Evolutionary conservation across 2,329 filamentous ascomycete species (phyloP).

Genomic region (Camillea tinctor): DNA sequence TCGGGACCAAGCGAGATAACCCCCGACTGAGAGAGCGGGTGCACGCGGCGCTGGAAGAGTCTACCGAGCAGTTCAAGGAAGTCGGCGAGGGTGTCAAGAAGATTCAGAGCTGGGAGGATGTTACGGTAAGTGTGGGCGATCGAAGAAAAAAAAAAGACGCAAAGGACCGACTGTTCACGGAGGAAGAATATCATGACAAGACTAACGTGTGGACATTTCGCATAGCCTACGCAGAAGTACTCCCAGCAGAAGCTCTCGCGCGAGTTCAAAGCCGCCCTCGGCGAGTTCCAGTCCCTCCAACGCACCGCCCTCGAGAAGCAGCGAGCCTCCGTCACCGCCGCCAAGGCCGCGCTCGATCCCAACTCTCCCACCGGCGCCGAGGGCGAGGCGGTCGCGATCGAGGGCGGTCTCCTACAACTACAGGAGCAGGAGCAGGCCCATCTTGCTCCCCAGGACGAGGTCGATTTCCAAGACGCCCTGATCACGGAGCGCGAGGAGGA

Average conservation of each 20-base stretch:
- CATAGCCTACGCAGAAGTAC: constrained; percentile 89
- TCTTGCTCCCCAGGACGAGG: constrained; percentile 86
- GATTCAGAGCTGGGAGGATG: constrained; percentile 81
- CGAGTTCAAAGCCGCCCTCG: constrained; percentile 85
- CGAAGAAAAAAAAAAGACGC: no score
- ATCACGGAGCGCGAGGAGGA: constrained; percentile 96
- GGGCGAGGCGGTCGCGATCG: constrained; percentile 20
- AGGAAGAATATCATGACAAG: not conserved
- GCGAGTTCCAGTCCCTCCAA: constrained; percentile 92
- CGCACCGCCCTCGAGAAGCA: constrained; percentile 89
- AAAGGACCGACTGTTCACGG: not conserved
- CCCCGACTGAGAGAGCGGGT: constrained; percentile 88
- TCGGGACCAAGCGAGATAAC: constrained; percentile 90
- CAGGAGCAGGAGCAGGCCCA: constrained; percentile 72
- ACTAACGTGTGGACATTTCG: no score
- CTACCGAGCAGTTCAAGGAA: constrained; percentile 81
- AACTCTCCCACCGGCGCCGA: constrained; percentile 36
- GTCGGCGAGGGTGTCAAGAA: constrained; percentile 93
- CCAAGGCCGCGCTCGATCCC: constrained; percentile 74
- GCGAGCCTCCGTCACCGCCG: constrained; percentile 78
- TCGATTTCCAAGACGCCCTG: constrained; percentile 94
- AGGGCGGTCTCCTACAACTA: constrained; percentile 47
- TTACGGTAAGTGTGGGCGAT: constrained; percentile 60
- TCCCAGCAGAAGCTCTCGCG: constrained; percentile 92
- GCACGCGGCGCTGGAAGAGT: constrained; percentile 82